A percentile compares a stretch with the other conserved stretches of the same genome.
Evolutionary conservation across 345 rosid species (phyloP).

Genomic region (Chamaenerion angustifolium): DNA sequence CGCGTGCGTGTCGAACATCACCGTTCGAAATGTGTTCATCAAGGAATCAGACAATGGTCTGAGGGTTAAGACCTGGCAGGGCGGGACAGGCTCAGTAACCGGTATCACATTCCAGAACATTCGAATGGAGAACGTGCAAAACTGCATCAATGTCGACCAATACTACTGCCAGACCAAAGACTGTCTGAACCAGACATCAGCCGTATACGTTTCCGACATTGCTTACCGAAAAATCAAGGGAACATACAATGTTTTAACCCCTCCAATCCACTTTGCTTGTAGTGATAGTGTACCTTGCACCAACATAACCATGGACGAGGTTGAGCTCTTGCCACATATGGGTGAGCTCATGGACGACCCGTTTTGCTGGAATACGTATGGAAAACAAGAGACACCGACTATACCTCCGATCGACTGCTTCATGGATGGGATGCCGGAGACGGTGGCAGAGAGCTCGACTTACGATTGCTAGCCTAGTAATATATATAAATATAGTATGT

Average conservation of each 20-base stretch:
- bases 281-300: slow-evolving; percentile 91
- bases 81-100: slow-evolving; percentile 66
- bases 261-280: slow-evolving; percentile 90
- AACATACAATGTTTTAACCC: slow-evolving; percentile 62
- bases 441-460: slow-evolving; percentile 16
- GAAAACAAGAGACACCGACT: slow-evolving; percentile 60
- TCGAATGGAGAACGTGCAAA: slow-evolving; percentile 80
- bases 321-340: slow-evolving; percentile 77
- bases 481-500: too few relatives aligned
- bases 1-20: slow-evolving; percentile 87
- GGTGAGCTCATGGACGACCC: slow-evolving; percentile 79
- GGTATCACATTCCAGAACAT: slow-evolving; percentile 64
- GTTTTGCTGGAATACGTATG: slow-evolving; percentile 95
- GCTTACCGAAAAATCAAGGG: slow-evolving; percentile 72
- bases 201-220: slow-evolving; percentile 53
- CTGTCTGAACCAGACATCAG: slow-evolving; percentile 73
- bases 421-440: slow-evolving; percentile 55
- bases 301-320: slow-evolving; percentile 75
- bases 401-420: slow-evolving; percentile 79
- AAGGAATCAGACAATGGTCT: slow-evolving; percentile 93
- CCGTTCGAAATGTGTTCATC: slow-evolving; percentile 45
- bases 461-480: slow-evolving; percentile 22
- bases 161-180: slow-evolving; percentile 65
- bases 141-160: slow-evolving; percentile 85
- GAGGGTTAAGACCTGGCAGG: slow-evolving; percentile 95